Base-by-base conservation (phyloP, 176 grass and related monocot species). In the Canna indica region DNA sequence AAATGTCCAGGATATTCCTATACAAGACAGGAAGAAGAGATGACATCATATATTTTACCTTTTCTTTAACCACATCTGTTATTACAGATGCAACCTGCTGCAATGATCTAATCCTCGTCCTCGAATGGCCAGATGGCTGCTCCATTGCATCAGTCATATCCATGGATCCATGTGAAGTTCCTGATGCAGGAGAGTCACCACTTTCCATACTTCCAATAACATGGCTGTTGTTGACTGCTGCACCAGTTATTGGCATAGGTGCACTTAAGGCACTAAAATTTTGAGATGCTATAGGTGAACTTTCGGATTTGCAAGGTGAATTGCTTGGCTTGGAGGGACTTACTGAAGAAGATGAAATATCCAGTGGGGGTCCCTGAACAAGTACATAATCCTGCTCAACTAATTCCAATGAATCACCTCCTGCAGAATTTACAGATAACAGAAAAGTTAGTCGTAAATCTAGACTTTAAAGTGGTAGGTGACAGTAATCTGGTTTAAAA, bases 341-440 rank as follows among this genome's bases (percentile, higher is more conserved):
- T 78, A 73, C 76, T 64, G 88, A 83, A 84, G 85, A 86, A 31
- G 85, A 86, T 25, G 81, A 76, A 67, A 85, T 85, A 57, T 90
- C 89, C 28, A 39, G 69, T 59, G 85, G 81, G 16, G 83, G 83
- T 63, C 81, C 93, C 78, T 83, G 77, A 22, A 99, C 94, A 64
- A 99, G 81, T 44, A 99, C 86, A 77, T 99, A 99, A 57, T 91
- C 94, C 81, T 91, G 88, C 80, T 99, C 88, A 81, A 92, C 88
- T 83, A 99, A 87, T 82, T 93, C 94, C 76, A 92, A 85, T 53
- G 89, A 99, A 89, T 99, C 94, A 68, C 80, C 74, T 70, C 80
- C 74, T 79, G 73, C 70, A 72, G 79, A 82, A 91, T 86, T 88
- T 91, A 86, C 80, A 82, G 57, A 70, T 87, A 28, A 81, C 68